Conservation (phyloP, 768 basidiomycete species). For the Pleurotus platypus region DNA sequence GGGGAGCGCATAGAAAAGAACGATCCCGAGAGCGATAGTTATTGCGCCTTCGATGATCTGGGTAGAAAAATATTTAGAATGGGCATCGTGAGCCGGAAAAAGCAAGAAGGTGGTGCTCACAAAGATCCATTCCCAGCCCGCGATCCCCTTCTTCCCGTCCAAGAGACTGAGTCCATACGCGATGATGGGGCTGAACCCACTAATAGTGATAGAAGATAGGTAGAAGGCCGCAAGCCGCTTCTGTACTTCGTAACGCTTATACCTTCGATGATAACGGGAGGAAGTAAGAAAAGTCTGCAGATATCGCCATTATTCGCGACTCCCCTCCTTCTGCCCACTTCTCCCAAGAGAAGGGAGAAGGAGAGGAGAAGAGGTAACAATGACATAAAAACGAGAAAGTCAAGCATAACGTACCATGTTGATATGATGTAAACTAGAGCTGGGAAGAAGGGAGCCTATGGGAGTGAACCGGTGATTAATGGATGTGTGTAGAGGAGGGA, state of each 20-base stretch:
- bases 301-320: no score
- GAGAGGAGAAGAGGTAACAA: no score
- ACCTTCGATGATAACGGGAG: conserved; percentile 8
- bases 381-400: not conserved
- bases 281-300: not conserved
- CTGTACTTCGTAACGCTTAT: conserved; percentile 27
- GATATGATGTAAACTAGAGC: conserved; percentile 43
- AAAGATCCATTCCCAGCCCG: conserved; percentile 51
- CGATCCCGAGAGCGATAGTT: conserved; percentile 35
- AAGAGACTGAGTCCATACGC: conserved; percentile 40
- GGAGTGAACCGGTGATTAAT: not conserved
- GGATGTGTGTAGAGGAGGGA: not conserved
- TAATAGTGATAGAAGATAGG: conserved; percentile 34
- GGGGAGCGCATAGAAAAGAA: conserved; percentile 40
- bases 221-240: conserved; percentile 24
- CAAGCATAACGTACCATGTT: conserved; percentile 29
- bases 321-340: no score
- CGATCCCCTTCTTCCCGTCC: conserved; percentile 33
- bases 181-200: conserved; percentile 39
- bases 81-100: not conserved
- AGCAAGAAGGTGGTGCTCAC: conserved; percentile 20
- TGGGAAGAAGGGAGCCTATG: conserved; percentile 42
- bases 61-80: not conserved
- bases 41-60: conserved; percentile 44
- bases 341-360: no score